Percentiles rank a stretch among this genome's conserved stretches.
Conservation (phyloP, 495 filamentous ascomycete genomes). For the Pyrenula aspistea region DNA sequence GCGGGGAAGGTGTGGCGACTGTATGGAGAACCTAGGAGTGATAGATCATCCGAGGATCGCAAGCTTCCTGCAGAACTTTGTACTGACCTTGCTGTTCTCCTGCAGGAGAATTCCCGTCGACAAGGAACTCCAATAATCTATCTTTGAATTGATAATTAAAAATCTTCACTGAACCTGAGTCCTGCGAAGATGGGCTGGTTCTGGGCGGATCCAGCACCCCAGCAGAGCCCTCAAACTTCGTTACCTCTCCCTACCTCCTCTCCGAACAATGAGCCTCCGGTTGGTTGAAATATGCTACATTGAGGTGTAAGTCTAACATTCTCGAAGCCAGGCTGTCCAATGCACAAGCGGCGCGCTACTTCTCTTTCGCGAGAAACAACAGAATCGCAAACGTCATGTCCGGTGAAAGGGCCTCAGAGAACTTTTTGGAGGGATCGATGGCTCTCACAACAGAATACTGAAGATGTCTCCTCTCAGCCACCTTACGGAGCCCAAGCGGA, state of each 20-base stretch:
- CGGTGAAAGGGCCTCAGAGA: conserved; percentile 34
- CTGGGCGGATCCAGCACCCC: conserved; percentile 65
- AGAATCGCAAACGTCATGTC: conserved; percentile 36
- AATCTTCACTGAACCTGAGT: no score
- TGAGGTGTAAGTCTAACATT: conserved; percentile 1
- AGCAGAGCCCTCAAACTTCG: conserved; percentile 26
- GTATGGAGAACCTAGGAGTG: no score
- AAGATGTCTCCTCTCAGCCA: conserved; percentile 7
- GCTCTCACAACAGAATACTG: conserved; percentile 4
- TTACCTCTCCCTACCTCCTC: conserved; percentile 25
- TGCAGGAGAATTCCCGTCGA: no score
- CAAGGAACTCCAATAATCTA: no score
- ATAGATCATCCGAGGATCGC: no score
- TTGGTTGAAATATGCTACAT: conserved; percentile 31
- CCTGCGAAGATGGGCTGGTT: conserved; percentile 83
- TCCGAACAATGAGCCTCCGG: conserved; percentile 46
- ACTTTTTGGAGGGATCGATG: conserved; percentile 25
- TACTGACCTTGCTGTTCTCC: no score
- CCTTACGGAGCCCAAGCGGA: conserved; percentile 17
- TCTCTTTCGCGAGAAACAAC: conserved; percentile 20
- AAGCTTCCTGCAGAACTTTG: no score
- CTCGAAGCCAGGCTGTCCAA: conserved; percentile 71
- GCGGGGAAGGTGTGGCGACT: background rate
- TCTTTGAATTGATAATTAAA: no score
- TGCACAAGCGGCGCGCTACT: conserved; percentile 56